These are phyloP conservation scores for Gossypium gossypioides DNA, from an alignment of 441 rosid species.

Conservation along the genomic window DNA sequence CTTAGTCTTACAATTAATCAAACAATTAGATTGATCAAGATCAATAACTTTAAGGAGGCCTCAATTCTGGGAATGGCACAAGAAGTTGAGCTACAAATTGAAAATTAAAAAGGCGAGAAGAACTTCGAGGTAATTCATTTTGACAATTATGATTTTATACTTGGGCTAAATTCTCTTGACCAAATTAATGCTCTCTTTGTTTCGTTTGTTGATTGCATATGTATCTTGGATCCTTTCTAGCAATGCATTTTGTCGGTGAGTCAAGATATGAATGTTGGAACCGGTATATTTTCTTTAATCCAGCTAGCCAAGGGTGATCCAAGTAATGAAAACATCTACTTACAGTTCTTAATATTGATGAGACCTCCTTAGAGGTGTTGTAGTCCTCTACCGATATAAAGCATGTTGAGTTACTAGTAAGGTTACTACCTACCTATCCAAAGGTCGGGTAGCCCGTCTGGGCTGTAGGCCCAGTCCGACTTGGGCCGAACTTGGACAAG, in stretches of 20 bases:
- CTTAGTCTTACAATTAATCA: background rate
- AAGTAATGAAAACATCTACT: background rate
- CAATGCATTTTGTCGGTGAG: background rate
- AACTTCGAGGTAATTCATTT: background rate
- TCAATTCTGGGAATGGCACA: background rate
- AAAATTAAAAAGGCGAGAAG: background rate
- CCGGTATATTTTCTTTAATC: background rate
- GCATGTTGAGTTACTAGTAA: no score
- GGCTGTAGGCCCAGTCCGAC: no score
- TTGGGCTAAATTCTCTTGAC: background rate
- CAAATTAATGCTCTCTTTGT: background rate
- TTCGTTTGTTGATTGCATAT: background rate
- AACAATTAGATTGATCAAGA: background rate
- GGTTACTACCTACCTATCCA: no score
- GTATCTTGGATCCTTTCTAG: background rate
- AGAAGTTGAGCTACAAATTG: background rate
- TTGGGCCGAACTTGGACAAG: no score
- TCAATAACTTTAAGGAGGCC: background rate
- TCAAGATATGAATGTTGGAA: background rate
- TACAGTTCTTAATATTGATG: background rate
- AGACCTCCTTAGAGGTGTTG: no score
- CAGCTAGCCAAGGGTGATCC: background rate
- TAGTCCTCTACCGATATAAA: no score
- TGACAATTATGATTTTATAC: no score
- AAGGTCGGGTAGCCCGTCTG: no score